Base-by-base conservation (phyloP, 768 basidiomycete genomes). In the Lyophyllum decastes region DNA sequence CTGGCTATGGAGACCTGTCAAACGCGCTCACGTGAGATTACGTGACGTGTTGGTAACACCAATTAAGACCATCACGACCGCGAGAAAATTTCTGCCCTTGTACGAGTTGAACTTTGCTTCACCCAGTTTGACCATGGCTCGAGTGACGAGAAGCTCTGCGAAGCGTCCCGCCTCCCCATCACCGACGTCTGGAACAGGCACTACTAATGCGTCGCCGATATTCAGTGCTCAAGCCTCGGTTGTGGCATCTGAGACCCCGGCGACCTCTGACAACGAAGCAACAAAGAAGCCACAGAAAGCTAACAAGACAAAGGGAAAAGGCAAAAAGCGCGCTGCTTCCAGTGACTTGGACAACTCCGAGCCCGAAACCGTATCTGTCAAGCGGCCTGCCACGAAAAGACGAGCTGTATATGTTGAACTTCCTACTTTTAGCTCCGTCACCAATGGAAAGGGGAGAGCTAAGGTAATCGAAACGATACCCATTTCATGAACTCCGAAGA, bases 191-290 rank as follows among this genome's bases (percentile, higher is more conserved):
- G 71, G 81, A n/a, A 74, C 78, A 4, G 71, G 79, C 8, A 73
- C 78, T 14, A 73, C 78, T 12, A 72, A 76, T 40, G 74, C 72
- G 27, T 83, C 87, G 12, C 83, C 86, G 38, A 61, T 80, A 24
- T 78, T 85, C 62, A 86, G 82, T 62, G 72, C 76, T 30, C 68
- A 71, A 51, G 70, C 72, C 22, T 83, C 85, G 30, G 72, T 73
- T 41, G 72, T 71, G 30, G 65, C 58, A 40, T 68, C 78, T 65
- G 79, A 78, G 64, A 85, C 85, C 50, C 85, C 86, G 63, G 72
- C 72, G 41, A 85, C 84, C 27, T 87, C 85, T 58, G 79, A 82
- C 45, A 61, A 66, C 58, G 62, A 72, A 61, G 57, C 67, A 33
- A 50, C 52, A 52, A 54, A 62, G 61, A 65, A 49, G 21, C 44